Evolutionary conservation across 169 alveolate species (phyloP), one percentile per base, ranked within the genome.

Genomic region (Theileria parva): DNA sequence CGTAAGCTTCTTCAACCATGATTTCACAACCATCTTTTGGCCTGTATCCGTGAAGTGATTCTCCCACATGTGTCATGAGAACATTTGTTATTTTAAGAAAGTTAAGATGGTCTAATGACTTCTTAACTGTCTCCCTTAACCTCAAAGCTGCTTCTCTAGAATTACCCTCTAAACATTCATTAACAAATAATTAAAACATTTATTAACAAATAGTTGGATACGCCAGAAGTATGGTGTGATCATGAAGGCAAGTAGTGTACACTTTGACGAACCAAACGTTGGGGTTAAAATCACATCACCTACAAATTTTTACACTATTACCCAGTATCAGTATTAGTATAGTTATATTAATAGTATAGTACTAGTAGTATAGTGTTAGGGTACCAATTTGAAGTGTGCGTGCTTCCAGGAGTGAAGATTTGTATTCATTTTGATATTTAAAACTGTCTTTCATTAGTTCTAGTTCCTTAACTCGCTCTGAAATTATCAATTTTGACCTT

Each of bases 251-350:
- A 85, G 64, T 2, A 85, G 19, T 17, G 87, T 85, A 19, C 85
- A 32, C 70, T 72, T 71, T 21, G 86, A 53, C 4, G 75, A 79
- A 13, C 74, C 87, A 37, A 53, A 85, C 13, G 91, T 67, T 15
- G 91, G 91, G 1, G 91, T 85, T 23, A 85, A 44, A 11, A 85
- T 72, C 3, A 85, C 91, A 85, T 85, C 91, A 0, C 91, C 91
- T 77, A 64, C 17, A 63, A 2, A 27, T 39, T 63, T 23, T 7
- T 39, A 44, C 2, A 44, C 12, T 44, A 44, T 44, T 11, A 44
- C 1, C 2, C 12, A 11, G 15, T 3, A 48, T 17, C 23, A 17
- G 32, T 4, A 12, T 50, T 77, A 11, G 4, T 65, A 74, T 70
- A n/a, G n/a, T n/a, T n/a, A n/a, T n/a, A n/a, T n/a, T n/a, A n/a